Conservation (phyloP, 305 asterid genomes). For the Caryopteris hybrid region DNA sequence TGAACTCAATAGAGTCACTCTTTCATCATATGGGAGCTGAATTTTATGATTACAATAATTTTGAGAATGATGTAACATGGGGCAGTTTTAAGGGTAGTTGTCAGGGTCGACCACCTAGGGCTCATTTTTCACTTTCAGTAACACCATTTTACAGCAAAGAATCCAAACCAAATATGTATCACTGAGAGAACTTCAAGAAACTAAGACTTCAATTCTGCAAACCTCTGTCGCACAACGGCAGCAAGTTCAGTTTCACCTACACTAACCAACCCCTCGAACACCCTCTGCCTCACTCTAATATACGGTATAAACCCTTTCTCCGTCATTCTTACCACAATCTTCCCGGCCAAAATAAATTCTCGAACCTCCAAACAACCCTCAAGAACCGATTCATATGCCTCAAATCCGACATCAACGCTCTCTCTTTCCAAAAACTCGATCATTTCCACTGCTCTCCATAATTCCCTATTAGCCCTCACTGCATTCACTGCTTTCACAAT, state of each 20-base stretch:
- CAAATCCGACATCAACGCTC: slow-evolving; percentile 55
- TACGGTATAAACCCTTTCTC: slow-evolving; percentile 71
- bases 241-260: slow-evolving; percentile 64
- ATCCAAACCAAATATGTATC: no score
- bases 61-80: no score
- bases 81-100: no score
- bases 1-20: no score
- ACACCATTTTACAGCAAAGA: no score
- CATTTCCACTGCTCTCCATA: slow-evolving; percentile 63
- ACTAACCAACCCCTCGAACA: slow-evolving; percentile 59
- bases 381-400: slow-evolving; percentile 55
- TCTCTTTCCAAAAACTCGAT: slow-evolving; percentile 49
- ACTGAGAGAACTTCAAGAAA: neutral
- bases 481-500: slow-evolving; percentile 47
- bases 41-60: no score
- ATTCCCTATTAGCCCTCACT: slow-evolving; percentile 56
- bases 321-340: slow-evolving; percentile 52
- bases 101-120: no score
- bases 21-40: no score
- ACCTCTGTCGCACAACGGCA: slow-evolving; percentile 48
- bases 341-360: slow-evolving; percentile 55
- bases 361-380: slow-evolving; percentile 62
- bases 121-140: no score
- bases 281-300: slow-evolving; percentile 53
- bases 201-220: slow-evolving; percentile 56